These are phyloP conservation scores for Arthrobotrys megalospora DNA, from an alignment of 2,329 filamentous ascomycete species.

Conservation along the genomic window DNA sequence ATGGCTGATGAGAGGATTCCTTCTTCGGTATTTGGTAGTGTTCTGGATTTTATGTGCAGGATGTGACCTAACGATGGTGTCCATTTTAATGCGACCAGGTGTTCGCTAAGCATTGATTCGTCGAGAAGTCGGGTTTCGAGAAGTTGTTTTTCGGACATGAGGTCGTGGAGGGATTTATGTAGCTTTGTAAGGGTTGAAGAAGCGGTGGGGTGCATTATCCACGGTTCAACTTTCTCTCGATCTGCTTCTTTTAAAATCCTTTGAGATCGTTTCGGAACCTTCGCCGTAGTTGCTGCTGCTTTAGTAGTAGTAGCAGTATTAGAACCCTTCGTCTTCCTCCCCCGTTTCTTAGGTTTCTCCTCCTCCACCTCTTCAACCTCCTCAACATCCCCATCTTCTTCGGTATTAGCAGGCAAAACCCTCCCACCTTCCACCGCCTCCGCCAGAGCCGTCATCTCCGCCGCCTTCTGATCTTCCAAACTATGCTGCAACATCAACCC, in stretches of 20 bases:
- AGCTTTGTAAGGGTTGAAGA: constrained; percentile 77
- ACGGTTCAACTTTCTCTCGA: constrained; percentile 74
- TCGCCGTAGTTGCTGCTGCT: constrained; percentile 1
- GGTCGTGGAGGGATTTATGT: constrained; percentile 76
- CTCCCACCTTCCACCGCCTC: constrained; percentile 79
- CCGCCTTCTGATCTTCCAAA: constrained; percentile 79
- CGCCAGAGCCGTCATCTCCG: constrained; percentile 80
- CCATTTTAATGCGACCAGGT: constrained; percentile 83
- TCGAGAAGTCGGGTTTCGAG: constrained; percentile 54
- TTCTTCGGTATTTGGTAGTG: constrained; percentile 70
- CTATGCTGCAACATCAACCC: constrained; percentile 85
- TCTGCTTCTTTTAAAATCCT: constrained; percentile 71
- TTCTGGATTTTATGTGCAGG: constrained; percentile 89
- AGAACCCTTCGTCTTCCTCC: constrained; percentile 61
- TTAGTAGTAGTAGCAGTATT: neutral
- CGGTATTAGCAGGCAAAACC: constrained; percentile 70
- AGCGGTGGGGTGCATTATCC: constrained; percentile 74
- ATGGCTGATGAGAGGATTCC: constrained; percentile 68
- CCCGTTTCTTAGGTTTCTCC: constrained; percentile 66
- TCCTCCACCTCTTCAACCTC: constrained; percentile 65
- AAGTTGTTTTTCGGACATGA: constrained; percentile 77
- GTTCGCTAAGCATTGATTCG: constrained; percentile 67
- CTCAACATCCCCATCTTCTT: constrained; percentile 10
- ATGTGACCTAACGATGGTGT: constrained; percentile 89
- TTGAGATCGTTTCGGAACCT: constrained; percentile 69